phyloP scores from a whole-genome alignment of 2,329 filamentous ascomycete species.

The Apiospora malaysiana region DNA sequence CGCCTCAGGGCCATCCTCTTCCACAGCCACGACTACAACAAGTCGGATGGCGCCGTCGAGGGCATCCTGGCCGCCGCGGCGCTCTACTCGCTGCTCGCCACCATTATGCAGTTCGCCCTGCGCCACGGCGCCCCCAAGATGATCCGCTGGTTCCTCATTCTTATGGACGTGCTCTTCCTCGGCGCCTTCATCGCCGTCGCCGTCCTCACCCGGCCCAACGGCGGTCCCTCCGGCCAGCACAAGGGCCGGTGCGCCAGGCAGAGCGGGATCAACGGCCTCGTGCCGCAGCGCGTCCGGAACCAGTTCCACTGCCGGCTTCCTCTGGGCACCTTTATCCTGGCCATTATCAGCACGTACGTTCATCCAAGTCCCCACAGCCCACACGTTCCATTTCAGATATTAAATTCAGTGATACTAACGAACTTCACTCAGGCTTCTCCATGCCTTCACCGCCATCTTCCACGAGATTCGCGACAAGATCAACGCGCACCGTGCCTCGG shows the following conservation, averaged over 20 bases:
- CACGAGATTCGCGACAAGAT: constrained; percentile 37
- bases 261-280: background rate
- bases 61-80: constrained; percentile 52
- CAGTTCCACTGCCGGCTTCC: constrained; percentile 44
- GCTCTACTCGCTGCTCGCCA: constrained; percentile 47
- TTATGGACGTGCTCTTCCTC: constrained; percentile 47
- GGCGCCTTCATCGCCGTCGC: constrained; percentile 51
- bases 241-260: constrained; percentile 32
- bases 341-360: constrained; percentile 53
- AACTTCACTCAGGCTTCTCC: constrained; percentile 41
- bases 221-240: constrained; percentile 40
- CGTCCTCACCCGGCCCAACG: constrained; percentile 45
- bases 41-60: constrained; percentile 45
- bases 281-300: constrained; percentile 20
- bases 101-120: constrained; percentile 41
- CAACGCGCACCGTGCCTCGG: background rate
- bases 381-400: no score
- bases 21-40: constrained; percentile 41
- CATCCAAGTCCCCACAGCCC: no score
- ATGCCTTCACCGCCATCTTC: constrained; percentile 48
- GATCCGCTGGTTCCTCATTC: constrained; percentile 46
- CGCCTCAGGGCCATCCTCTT: constrained; percentile 47
- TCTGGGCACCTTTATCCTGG: constrained; percentile 49
- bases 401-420: no score
- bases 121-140: constrained; percentile 39